Percentiles rank a stretch among this genome's conserved stretches.
Conservation (phyloP, 352 stramenopile genomes). For the Thalassiosira mediterranea region DNA sequence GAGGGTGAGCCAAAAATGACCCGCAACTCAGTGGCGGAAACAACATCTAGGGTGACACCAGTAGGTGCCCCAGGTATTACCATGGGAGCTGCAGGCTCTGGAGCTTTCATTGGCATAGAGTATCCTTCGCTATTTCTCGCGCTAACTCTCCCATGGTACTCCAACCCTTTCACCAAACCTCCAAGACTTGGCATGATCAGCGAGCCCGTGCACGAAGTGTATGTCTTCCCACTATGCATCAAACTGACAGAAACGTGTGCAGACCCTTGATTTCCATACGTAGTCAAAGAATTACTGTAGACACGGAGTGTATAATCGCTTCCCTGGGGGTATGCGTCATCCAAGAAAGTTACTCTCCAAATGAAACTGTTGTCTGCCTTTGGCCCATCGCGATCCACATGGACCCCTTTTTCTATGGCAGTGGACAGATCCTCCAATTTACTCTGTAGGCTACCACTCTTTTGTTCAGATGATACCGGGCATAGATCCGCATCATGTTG, state of each 20-base stretch:
- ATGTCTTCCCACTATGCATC: constrained; percentile 79
- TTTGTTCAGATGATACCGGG: constrained; percentile 28
- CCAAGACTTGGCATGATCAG: constrained; percentile 85
- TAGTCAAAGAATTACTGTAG: constrained; percentile 56
- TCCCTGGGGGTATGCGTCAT: constrained; percentile 77
- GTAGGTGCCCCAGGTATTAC: constrained; percentile 86
- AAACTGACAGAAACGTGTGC: constrained; percentile 80
- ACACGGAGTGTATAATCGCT: constrained; percentile 86
- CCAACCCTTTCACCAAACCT: constrained; percentile 89
- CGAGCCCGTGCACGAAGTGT: constrained; percentile 85
- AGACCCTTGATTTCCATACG: constrained; percentile 68
- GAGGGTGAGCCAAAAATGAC: constrained; percentile 89
- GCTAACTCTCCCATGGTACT: constrained; percentile 93
- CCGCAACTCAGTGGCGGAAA: constrained; percentile 88
- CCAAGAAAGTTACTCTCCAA: constrained; percentile 91
- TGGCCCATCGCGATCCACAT: constrained; percentile 83
- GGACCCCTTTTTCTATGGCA: constrained; percentile 75
- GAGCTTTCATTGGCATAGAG: constrained; percentile 75
- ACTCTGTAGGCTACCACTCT: constrained; percentile 69
- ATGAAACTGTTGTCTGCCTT: constrained; percentile 76
- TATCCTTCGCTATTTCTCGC: constrained; percentile 93
- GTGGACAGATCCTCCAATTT: constrained; percentile 73
- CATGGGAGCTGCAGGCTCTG: constrained; percentile 82
- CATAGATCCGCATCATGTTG: constrained; percentile 54
- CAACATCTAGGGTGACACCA: constrained; percentile 86